Evolutionary conservation across 371 early-diverging fungal species (phyloP), one percentile per base, ranked within the genome.

Genomic region (Conidiobolus coronatus): DNA sequence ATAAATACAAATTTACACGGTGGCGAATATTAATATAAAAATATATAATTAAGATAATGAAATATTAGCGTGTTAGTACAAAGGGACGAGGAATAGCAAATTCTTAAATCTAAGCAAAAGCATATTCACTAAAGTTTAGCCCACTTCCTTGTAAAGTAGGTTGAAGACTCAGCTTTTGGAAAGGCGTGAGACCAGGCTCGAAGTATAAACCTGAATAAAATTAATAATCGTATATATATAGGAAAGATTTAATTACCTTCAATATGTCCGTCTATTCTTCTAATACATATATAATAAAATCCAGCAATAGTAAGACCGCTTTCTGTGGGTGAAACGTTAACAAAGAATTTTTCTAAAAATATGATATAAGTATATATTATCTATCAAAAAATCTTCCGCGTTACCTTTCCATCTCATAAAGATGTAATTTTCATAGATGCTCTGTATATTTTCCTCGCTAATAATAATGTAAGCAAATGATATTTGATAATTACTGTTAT

Each of bases 381-480:
- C 2, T 21, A n/a, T 18, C 19, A 49, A 34, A 21, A 13, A 1
- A 43, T n/a, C n/a, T n/a, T n/a, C n/a, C n/a, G n/a, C 8, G 14
- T 29, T 45, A 66, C 70, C 70, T 57, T 71, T 71, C 70, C 70
- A 70, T n/a, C 71, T 62, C 70, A 71, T 71, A 46, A 70, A 68
- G 13, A 71, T 60, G 50, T 64, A 68, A 36, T 61, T 57, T 36
- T 57, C 48, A 38, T 43, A 60, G 29, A 41, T 57, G 45, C 48
- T 64, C 54, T 50, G 54, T 40, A 57, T 62, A 49, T 52, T 47
- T 48, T 48, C 61, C 49, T 45, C 52, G 54, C 60, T 62, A 49
- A 49, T 59, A 55, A 44, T 55, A 43, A 47, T 62, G 40, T 52
- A 50, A 43, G 49, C 54, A 54, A 22, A 45, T 36, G 34, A n/a